Evolutionary conservation across 2,329 filamentous ascomycete genomes (phyloP).

Genomic region (Colletotrichum neosansevieriae): DNA sequence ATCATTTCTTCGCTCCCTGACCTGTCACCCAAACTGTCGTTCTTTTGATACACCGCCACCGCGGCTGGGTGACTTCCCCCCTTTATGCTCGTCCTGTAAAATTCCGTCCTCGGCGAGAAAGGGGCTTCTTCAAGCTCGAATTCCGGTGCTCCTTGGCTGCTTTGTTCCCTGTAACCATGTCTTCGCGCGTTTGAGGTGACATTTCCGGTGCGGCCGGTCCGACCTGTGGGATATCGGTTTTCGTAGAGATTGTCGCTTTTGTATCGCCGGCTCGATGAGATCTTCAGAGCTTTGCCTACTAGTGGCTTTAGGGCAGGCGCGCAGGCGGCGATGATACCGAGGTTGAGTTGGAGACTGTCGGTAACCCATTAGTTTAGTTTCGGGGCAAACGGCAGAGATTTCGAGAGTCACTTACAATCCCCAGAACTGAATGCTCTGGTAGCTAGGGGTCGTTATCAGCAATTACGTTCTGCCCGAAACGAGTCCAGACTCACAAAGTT

Average conservation of each 20-base stretch:
- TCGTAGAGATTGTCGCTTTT: constrained; percentile 27
- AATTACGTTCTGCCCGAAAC: neutral
- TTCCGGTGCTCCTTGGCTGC: constrained; percentile 27
- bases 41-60: constrained; percentile 18
- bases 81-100: constrained; percentile 16
- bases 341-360: constrained; percentile 54
- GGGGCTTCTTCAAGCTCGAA: constrained; percentile 23
- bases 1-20: constrained; percentile 35
- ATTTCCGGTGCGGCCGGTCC: constrained; percentile 16
- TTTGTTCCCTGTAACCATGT: constrained; percentile 29
- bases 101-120: constrained; percentile 9
- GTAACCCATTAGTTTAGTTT: constrained; percentile 9
- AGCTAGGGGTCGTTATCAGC: neutral
- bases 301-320: constrained; percentile 54
- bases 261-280: constrained; percentile 40
- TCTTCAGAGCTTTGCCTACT: constrained; percentile 47
- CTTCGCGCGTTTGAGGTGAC: constrained; percentile 14
- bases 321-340: constrained; percentile 55
- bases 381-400: neutral
- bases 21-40: constrained; percentile 10
- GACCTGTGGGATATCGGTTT: constrained; percentile 29
- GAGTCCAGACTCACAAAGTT: neutral
- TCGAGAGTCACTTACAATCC: constrained; percentile 48
- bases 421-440: constrained; percentile 48
- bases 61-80: constrained; percentile 12